A percentile compares a stretch with the other conserved stretches of the same genome.
Evolutionary conservation across 1,284 basidiomycete species (phyloP).

Genomic region (Marasmius sp.): DNA sequence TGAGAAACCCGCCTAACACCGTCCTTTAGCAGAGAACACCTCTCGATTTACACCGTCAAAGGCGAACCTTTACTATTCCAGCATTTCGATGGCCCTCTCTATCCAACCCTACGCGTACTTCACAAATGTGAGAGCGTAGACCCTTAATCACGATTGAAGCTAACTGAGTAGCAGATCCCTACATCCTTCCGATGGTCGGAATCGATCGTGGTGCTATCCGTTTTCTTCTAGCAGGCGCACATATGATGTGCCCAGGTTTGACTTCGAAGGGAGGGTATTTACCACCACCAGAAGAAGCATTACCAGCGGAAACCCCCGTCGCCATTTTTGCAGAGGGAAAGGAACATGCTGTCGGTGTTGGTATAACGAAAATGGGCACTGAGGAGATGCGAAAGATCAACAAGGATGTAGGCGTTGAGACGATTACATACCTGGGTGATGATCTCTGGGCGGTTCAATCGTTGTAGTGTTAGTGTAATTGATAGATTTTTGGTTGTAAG

Average conservation of each 20-base stretch:
- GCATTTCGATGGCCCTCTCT: constrained; percentile 93
- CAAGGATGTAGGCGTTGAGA: constrained; percentile 91
- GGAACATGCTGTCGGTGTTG: constrained; percentile 88
- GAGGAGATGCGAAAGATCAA: constrained; percentile 90
- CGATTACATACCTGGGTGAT: constrained; percentile 84
- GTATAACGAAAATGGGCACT: constrained; percentile 79
- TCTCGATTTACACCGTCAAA: constrained; percentile 89
- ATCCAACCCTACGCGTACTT: constrained; percentile 84
- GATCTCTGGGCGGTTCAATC: constrained; percentile 83
- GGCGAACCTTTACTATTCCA: constrained; percentile 93
- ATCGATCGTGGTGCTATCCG: constrained; percentile 98
- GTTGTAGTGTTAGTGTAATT: constrained; percentile 41
- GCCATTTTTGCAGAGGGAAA: constrained; percentile 97
- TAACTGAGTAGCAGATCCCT: constrained; percentile 66
- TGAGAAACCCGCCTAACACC: not conserved
- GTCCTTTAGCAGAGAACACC: constrained; percentile 82
- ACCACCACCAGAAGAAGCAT: constrained; percentile 69
- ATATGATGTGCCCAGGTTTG: constrained; percentile 97
- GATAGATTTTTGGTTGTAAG: too few species aligned
- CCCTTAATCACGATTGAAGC: constrained; percentile 7
- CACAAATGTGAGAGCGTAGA: constrained; percentile 77
- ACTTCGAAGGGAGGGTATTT: constrained; percentile 90
- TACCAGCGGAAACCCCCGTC: constrained; percentile 75
- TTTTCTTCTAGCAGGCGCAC: constrained; percentile 89
- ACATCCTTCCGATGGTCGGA: constrained; percentile 84